Base-by-base conservation (phyloP, 106 monocot species). In the Phalaenopsis aphrodite region DNA sequence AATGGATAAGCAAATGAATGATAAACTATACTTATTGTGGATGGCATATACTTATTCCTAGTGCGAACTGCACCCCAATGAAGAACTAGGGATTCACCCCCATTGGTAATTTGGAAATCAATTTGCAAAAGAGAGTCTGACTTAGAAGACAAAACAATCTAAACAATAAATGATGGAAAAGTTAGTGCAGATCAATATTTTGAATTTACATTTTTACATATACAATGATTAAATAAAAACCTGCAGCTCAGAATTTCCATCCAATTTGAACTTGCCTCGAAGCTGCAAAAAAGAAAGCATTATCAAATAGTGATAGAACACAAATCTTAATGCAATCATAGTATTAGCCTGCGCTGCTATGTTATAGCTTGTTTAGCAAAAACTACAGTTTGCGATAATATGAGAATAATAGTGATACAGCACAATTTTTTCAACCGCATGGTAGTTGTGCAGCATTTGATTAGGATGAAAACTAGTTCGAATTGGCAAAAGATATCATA, bases 21-120 rank as follows among this genome's bases (percentile, higher is more conserved):
- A 75, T 41, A 42, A 78, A 69, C 38, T 43, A 81, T 47, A 23
- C 37, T 36, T 39, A 61, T 15, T 46, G 71, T n/a, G 74, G 15
- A 18, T 56, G 41, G 49, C n/a, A 83, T 83, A 99, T 83, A 99
- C 98, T 86, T 88, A 8, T 78, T 89, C 69, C 84, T 47, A 18
- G 71, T 84, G 36, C 83, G 77, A 82, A 92, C 78, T 52, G 61
- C 81, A 78, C 98, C 98, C 98, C 98, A 99, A 72, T 99, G 98
- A 81, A 99, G 98, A 87, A 91, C 48, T 17, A 90, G 80, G 41
- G 79, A 81, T 72, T 78, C 80, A 42, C 78, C 82, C 42, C 73
- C 81, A 78, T 93, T 93, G 65, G 93, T 86, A 49, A 91, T 78
- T 52, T 77, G 85, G 47, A 99, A 82, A 41, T 86, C 79, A 41